Evolutionary conservation across 192 early-diverging fungal species (phyloP).

Genomic region (Backusella liffmaniae): DNA sequence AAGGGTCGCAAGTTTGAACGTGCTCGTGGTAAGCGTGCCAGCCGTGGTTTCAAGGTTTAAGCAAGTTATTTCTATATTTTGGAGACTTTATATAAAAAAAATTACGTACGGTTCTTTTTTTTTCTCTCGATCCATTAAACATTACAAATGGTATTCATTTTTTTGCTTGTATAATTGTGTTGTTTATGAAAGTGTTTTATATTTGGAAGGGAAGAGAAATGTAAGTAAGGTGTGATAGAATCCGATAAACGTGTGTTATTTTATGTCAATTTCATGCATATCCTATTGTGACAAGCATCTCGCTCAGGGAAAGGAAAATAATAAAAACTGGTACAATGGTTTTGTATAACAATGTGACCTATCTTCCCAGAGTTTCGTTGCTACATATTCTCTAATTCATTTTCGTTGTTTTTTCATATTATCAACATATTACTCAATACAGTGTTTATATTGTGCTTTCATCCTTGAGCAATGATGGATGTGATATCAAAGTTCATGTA

Average conservation of each 20-base stretch:
- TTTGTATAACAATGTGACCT: background rate
- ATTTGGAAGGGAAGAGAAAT: background rate
- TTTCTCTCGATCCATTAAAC: background rate
- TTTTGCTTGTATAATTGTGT: background rate
- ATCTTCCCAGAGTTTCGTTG: background rate
- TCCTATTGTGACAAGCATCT: background rate
- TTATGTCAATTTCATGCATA: background rate
- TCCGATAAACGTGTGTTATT: background rate
- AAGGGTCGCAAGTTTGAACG: slow-evolving; percentile 99
- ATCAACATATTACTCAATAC: background rate
- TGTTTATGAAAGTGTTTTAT: background rate
- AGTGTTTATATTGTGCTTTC: background rate
- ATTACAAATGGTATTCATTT: background rate
- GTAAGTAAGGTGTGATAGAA: background rate
- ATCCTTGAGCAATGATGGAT: background rate
- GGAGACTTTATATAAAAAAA: background rate
- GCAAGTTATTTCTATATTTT: slow-evolving; percentile 1
- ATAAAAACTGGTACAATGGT: background rate
- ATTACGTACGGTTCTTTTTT: background rate
- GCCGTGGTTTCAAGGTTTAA: slow-evolving; percentile 97
- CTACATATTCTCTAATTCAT: background rate
- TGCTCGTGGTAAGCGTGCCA: slow-evolving; percentile 99
- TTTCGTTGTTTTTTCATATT: background rate
- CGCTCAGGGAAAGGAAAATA: background rate
- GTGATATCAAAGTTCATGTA: background rate